Evolutionary conservation across 768 basidiomycete species (phyloP), one percentile per base, ranked within the genome.

Genomic region (Cystofilobasidium macerans): DNA sequence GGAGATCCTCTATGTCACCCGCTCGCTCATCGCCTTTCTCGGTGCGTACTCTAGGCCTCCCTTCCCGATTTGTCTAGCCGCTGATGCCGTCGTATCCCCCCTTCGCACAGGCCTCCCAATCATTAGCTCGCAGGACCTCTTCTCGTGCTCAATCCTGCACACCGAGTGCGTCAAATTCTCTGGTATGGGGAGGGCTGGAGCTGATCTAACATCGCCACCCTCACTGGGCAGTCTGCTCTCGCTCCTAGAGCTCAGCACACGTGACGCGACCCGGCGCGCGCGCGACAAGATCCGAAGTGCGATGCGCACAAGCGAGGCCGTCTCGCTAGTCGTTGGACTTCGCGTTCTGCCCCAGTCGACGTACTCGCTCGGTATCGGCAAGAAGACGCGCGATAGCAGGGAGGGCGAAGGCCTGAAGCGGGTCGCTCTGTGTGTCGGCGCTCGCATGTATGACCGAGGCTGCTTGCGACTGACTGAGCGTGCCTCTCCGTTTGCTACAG

Each of bases 1-100:
- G 5, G 63, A 64, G 56, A 59, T 64, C 20, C 53, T 64, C 0
- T 64, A 56, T 47, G 42, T 58, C 18, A 64, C 63, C 32, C 32
- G 43, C 14, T 36, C 38, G 24, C 56, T 64, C 18, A 36, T 64
- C 24, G 22, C 28, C 33, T 64, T 57, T 42, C 57, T 64, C 24
- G 63, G 63, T 64, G 26, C 22, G 53, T 51, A 1, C 18, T 22
- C 20, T 45, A n/a, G n/a, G n/a, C n/a, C 59, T 45, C 40, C 43
- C 28, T 28, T 11, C 57, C 0, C 38, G 20, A 26, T 16, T 42
- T 2, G 28, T 43, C 28, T 24, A 30, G n/a, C 5, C 36, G 47
- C 48, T 32, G 1, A 14, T 63, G 24, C 28, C 38, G 8, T 38
- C 18, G 3, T n/a, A 14, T n/a, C 51, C 5, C 24, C n/a, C 38